phyloP scores from a whole-genome alignment of 805 yeast species.

The Sugiyamaella marilandica region DNA sequence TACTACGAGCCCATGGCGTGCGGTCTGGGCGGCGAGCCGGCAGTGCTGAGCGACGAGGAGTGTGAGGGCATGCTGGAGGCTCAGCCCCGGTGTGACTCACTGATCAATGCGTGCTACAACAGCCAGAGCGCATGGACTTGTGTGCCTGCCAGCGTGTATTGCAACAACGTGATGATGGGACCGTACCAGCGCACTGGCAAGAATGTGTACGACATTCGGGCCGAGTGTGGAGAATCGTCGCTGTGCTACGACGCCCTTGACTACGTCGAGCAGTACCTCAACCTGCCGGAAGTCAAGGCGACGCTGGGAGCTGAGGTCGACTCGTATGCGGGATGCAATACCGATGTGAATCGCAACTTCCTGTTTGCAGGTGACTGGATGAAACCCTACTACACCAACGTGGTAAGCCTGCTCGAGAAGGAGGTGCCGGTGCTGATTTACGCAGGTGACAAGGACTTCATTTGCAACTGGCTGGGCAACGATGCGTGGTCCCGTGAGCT shows the following conservation, averaged over 20 bases:
- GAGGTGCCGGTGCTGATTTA: slow-evolving; percentile 80
- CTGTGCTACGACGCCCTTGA: slow-evolving; percentile 79
- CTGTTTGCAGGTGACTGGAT: slow-evolving; percentile 86
- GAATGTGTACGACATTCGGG: slow-evolving; percentile 87
- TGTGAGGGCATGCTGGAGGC: slow-evolving; percentile 66
- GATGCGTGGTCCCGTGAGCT: slow-evolving; percentile 70
- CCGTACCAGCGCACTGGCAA: slow-evolving; percentile 82
- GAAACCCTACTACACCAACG: slow-evolving; percentile 76
- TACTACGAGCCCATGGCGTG: slow-evolving; percentile 94
- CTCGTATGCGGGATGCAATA: slow-evolving; percentile 67
- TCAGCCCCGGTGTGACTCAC: slow-evolving; percentile 70
- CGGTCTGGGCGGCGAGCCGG: slow-evolving; percentile 77
- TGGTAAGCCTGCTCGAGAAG: slow-evolving; percentile 63
- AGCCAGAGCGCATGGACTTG: slow-evolving; percentile 75
- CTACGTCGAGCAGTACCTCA: slow-evolving; percentile 73
- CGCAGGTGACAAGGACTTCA: slow-evolving; percentile 95
- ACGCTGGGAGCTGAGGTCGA: slow-evolving; percentile 92
- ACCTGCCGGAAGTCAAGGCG: slow-evolving; percentile 65
- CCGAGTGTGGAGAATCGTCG: slow-evolving; percentile 58
- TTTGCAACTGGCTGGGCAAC: slow-evolving; percentile 96
- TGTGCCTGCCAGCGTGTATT: slow-evolving; percentile 86
- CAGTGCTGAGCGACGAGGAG: slow-evolving; percentile 71
- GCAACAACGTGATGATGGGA: slow-evolving; percentile 76
- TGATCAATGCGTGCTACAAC: slow-evolving; percentile 75
- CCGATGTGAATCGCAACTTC: slow-evolving; percentile 78